phyloP scores from a whole-genome alignment of 192 early-diverging fungal species.

The Phlyctochytrium bullatum region DNA sequence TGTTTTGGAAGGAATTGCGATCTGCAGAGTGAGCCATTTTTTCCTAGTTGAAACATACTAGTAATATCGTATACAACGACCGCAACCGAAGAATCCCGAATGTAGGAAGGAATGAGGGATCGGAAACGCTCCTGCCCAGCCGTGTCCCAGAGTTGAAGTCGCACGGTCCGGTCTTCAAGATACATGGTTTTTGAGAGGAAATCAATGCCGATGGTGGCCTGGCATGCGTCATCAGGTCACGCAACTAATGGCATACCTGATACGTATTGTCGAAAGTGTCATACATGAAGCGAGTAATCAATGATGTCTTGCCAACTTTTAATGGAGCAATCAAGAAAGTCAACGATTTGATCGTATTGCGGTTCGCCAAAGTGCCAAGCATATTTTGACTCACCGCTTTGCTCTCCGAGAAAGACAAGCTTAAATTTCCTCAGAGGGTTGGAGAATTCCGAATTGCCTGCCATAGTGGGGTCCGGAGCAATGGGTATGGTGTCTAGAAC shows the following conservation, averaged over 20 bases:
- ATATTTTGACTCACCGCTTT: slow-evolving; percentile 79
- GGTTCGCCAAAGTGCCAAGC: background rate
- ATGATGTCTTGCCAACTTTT: slow-evolving; percentile 96
- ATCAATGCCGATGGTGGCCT: slow-evolving; percentile 99
- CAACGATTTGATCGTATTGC: background rate
- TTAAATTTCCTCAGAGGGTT: slow-evolving; percentile 80
- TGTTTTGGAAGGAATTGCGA: slow-evolving; percentile 94
- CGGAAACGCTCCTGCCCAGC: slow-evolving; percentile 98
- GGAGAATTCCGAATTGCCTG: slow-evolving; percentile 28
- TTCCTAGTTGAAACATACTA: slow-evolving; percentile 55
- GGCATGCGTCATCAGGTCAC: background rate
- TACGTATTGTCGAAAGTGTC: slow-evolving; percentile 99
- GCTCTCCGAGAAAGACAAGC: slow-evolving; percentile 98
- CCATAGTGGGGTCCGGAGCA: no score
- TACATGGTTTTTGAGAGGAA: slow-evolving; percentile 99
- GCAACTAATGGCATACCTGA: slow-evolving; percentile 38
- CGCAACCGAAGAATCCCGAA: slow-evolving; percentile 96
- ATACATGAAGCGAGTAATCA: slow-evolving; percentile 99
- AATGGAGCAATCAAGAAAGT: background rate
- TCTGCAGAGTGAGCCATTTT: slow-evolving; percentile 45
- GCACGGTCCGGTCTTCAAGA: slow-evolving; percentile 94
- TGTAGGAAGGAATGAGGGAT: slow-evolving; percentile 95
- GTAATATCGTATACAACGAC: slow-evolving; percentile 98
- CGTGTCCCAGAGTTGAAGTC: slow-evolving; percentile 98
- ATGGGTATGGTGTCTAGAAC: no score